These are phyloP conservation scores for Metschnikowia lunata DNA, from an alignment of 805 yeast genomes.

Conservation along the genomic window DNA sequence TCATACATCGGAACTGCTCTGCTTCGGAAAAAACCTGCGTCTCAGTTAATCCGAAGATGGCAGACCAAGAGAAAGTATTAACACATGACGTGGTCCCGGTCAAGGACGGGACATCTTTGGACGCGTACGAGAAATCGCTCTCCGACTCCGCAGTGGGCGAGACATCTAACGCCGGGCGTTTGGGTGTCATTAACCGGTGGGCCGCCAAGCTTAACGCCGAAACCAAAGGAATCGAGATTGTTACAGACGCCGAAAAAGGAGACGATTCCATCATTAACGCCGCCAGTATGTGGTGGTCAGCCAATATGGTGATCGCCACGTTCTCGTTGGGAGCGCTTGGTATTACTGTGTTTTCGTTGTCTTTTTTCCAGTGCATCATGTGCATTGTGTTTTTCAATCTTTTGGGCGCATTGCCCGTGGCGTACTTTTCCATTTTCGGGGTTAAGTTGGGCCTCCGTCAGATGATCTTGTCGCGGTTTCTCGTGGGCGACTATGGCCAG, in stretches of 20 bases:
- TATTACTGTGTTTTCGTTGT: slow-evolving; percentile 57
- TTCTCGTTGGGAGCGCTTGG: slow-evolving; percentile 67
- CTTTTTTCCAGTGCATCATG: slow-evolving; percentile 69
- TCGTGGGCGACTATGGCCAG: slow-evolving; percentile 71
- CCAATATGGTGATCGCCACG: slow-evolving; percentile 83
- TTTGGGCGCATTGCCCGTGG: slow-evolving; percentile 75
- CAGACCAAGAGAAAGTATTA: slow-evolving; percentile 13
- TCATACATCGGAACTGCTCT: too few relatives aligned
- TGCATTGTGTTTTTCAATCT: slow-evolving; percentile 67
- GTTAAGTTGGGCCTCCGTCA: slow-evolving; percentile 84
- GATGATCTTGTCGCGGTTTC: slow-evolving; percentile 73
- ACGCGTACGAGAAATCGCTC: slow-evolving; percentile 24
- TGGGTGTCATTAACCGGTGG: slow-evolving; percentile 27
- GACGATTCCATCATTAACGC: slow-evolving; percentile 64
- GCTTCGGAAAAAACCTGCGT: background rate
- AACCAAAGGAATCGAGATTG: slow-evolving; percentile 72
- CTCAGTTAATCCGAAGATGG: slow-evolving; percentile 4
- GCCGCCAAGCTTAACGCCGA: slow-evolving; percentile 40
- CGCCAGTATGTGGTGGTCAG: slow-evolving; percentile 88
- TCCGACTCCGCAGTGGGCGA: slow-evolving; percentile 24
- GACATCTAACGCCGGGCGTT: slow-evolving; percentile 18
- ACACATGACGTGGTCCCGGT: slow-evolving; percentile 5
- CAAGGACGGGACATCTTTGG: slow-evolving; percentile 21
- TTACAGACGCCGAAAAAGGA: slow-evolving; percentile 73
- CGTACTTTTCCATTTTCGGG: slow-evolving; percentile 79